These are phyloP conservation scores for Selenicereus undatus DNA, from an alignment of 148 eudicot genomes.

Conservation along the genomic window DNA sequence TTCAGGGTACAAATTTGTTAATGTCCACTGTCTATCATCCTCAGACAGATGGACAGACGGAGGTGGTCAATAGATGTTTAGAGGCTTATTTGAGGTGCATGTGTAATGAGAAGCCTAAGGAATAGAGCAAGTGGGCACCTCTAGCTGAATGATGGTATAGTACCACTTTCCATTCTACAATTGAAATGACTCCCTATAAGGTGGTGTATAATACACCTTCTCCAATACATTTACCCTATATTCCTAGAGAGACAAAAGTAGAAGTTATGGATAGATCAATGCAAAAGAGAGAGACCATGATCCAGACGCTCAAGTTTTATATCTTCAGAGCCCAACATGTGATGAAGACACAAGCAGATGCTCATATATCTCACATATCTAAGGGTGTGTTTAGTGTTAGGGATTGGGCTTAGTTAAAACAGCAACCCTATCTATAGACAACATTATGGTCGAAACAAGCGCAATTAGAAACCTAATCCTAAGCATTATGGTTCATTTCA, in stretches of 20 bases:
- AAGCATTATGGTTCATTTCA: no score
- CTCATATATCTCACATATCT: no score
- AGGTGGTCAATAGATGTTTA: not conserved
- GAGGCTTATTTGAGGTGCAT: not conserved
- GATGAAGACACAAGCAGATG: not conserved
- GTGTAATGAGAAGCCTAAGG: not conserved
- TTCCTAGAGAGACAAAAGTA: not conserved
- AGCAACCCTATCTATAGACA: not conserved
- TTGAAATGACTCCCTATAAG: not conserved
- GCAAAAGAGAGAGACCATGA: not conserved
- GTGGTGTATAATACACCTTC: not conserved
- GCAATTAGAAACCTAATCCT: no score
- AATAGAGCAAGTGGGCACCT: not conserved
- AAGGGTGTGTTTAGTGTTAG: not conserved
- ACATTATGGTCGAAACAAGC: not conserved
- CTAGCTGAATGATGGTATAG: constrained; percentile 6
- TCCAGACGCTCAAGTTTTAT: not conserved
- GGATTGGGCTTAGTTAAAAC: not conserved
- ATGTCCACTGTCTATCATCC: not conserved
- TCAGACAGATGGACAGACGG: no score
- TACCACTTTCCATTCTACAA: not conserved
- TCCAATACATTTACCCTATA: not conserved
- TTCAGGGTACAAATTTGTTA: no score
- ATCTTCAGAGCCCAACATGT: not conserved
- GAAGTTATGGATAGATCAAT: not conserved